Evolutionary conservation across 2,329 filamentous ascomycete genomes (phyloP).

Genomic region (Claviceps paspali): DNA sequence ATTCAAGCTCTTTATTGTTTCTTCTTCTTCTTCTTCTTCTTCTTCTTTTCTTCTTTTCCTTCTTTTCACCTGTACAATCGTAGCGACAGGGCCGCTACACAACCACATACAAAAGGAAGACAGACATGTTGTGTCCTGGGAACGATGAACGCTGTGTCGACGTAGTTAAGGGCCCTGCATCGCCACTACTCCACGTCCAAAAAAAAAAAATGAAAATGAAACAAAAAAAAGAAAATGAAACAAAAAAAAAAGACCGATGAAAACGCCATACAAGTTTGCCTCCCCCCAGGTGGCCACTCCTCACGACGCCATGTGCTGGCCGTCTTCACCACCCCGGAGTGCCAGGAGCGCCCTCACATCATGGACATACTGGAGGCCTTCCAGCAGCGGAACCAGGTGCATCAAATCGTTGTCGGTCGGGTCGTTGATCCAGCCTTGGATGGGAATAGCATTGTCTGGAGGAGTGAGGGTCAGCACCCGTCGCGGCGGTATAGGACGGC

Average conservation of each 20-base stretch:
- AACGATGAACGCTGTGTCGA: neutral
- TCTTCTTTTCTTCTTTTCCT: neutral
- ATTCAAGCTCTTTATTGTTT: accelerated
- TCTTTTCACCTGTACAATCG: too few relatives aligned
- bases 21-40: neutral
- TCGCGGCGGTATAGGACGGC: too few relatives aligned
- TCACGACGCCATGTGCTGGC: slow-evolving; percentile 37
- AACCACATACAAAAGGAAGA: too few relatives aligned
- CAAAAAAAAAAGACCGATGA: neutral
- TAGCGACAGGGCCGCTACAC: too few relatives aligned
- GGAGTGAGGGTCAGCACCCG: neutral
- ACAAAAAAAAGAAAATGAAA: neutral
- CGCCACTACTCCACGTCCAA: neutral
- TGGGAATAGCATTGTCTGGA: slow-evolving; percentile 93
- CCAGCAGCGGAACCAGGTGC: slow-evolving; percentile 80
- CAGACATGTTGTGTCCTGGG: too few relatives aligned
- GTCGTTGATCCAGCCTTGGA: slow-evolving; percentile 98
- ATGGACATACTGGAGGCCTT: slow-evolving; percentile 90
- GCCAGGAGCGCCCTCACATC: slow-evolving; percentile 86
- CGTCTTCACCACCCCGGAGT: slow-evolving; percentile 71
- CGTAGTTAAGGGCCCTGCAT: neutral
- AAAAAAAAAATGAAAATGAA: neutral
- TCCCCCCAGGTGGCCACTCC: slow-evolving; percentile 1
- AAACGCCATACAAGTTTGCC: slow-evolving; percentile 7
- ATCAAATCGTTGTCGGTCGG: slow-evolving; percentile 92